Evolutionary conservation across 441 rosid genomes (phyloP).

Genomic region (Sinapis alba): DNA sequence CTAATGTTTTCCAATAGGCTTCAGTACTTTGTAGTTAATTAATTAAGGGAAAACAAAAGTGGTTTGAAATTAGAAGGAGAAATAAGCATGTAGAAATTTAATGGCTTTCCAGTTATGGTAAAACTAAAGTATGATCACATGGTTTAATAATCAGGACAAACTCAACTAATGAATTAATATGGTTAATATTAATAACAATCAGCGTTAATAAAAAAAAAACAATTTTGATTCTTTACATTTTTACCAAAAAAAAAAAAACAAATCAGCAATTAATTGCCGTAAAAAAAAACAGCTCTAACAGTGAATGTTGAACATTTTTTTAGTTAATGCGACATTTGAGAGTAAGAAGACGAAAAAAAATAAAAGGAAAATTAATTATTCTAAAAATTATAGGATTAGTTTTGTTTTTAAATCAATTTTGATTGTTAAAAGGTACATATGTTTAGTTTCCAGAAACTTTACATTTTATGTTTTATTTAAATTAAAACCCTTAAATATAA

Average conservation of each 20-base stretch:
- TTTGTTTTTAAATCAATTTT: background rate
- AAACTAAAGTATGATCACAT: background rate
- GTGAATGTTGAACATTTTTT: background rate
- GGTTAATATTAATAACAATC: conserved; percentile 6
- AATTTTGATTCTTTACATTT: too few species aligned
- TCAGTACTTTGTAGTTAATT: background rate
- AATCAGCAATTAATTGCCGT: conserved; percentile 2
- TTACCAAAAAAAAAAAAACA: too few species aligned
- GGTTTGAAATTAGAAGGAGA: conserved; percentile 1
- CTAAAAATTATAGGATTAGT: background rate
- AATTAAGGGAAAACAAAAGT: background rate
- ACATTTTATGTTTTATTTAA: too few species aligned
- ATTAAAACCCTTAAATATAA: background rate
- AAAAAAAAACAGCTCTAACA: background rate
- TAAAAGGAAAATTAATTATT: background rate
- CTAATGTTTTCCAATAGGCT: background rate
- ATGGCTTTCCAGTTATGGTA: background rate
- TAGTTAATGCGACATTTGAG: background rate
- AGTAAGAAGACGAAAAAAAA: background rate
- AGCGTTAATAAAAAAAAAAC: too few species aligned
- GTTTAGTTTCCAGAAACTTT: background rate
- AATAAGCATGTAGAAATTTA: background rate
- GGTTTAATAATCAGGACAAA: background rate
- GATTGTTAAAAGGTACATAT: background rate
- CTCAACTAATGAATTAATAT: background rate